A percentile compares a stretch with the other conserved stretches of the same genome.
Conservation (phyloP, 768 basidiomycete species). For the Brasilioporus rufonigricans region DNA sequence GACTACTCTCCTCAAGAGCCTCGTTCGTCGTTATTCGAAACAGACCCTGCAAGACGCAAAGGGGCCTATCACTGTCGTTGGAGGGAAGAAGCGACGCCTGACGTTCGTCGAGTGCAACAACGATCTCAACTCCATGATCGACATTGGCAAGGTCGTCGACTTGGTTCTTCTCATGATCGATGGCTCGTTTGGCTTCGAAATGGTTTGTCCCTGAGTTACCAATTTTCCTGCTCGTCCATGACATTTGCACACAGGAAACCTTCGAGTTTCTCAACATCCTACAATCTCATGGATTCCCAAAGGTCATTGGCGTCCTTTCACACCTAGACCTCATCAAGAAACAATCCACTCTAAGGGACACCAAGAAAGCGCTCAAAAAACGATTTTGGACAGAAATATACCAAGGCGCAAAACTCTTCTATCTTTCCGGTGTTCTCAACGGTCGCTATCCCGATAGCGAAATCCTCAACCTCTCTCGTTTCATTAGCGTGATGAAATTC, state of each 20-base stretch:
- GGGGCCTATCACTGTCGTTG: conserved; percentile 93
- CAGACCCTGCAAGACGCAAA: conserved; percentile 86
- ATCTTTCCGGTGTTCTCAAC: conserved; percentile 94
- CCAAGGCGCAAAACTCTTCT: conserved; percentile 97
- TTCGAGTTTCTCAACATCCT: conserved; percentile 98
- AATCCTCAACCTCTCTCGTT: conserved; percentile 93
- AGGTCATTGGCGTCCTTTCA: conserved; percentile 94
- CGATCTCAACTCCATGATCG: conserved; percentile 97
- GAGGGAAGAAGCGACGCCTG: conserved; percentile 88
- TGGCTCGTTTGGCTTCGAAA: conserved; percentile 97
- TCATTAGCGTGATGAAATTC: conserved; percentile 98
- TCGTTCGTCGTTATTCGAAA: conserved; percentile 91
- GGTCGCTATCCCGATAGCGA: conserved; percentile 97
- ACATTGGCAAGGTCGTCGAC: conserved; percentile 95
- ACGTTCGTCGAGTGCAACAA: conserved; percentile 98
- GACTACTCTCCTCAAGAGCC: conserved; percentile 87
- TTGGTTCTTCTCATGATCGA: conserved; percentile 97
- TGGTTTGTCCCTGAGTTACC: conserved; percentile 56
- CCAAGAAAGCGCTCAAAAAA: conserved; percentile 94
- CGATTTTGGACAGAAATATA: conserved; percentile 99
- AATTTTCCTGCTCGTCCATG: neutral
- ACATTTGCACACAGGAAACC: conserved; percentile 67
- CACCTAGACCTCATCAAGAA: conserved; percentile 98
- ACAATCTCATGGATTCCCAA: conserved; percentile 96
- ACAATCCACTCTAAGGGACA: conserved; percentile 75